Conservation (phyloP, 1,284 basidiomycete genomes). For the Ustilago lituana region DNA sequence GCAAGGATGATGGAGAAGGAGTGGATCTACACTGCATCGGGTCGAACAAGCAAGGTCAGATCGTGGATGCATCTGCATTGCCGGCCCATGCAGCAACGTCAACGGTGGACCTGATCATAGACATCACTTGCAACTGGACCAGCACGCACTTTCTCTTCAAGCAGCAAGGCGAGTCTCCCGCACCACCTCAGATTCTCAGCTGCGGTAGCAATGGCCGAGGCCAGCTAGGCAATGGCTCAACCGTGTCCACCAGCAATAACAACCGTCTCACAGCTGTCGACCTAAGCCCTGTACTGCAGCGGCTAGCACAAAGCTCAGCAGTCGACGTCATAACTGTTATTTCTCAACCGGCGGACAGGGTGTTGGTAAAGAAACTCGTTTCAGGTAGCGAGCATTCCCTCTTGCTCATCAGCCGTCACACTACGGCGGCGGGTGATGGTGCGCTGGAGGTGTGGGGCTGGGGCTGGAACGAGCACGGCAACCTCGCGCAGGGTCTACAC, state of each 20-base stretch:
- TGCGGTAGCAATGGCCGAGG: slow-evolving; percentile 42
- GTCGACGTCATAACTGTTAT: not conserved
- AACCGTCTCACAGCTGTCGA: slow-evolving; percentile 5
- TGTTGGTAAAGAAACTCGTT: slow-evolving; percentile 18
- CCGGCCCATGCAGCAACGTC: not conserved
- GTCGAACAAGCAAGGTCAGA: slow-evolving; percentile 29
- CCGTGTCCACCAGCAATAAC: not conserved
- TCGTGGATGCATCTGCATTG: slow-evolving; percentile 2
- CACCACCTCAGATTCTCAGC: slow-evolving; percentile 7
- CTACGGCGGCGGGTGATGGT: not conserved
- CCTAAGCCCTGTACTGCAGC: not conserved
- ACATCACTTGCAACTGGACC: slow-evolving; percentile 45
- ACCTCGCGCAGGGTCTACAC: slow-evolving; percentile 41
- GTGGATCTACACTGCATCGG: slow-evolving; percentile 14
- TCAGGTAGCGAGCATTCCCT: slow-evolving; percentile 52
- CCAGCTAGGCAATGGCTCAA: slow-evolving; percentile 20
- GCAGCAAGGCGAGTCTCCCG: not conserved
- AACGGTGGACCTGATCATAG: slow-evolving; percentile 2
- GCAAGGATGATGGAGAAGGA: not conserved
- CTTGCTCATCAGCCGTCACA: slow-evolving; percentile 11
- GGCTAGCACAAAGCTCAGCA: not conserved
- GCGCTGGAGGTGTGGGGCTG: slow-evolving; percentile 48
- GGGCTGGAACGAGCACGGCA: slow-evolving; percentile 56
- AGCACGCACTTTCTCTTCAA: slow-evolving; percentile 22
- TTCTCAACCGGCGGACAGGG: not conserved